Evolutionary conservation across 75 land plant species (phyloP).

Genomic region (Cryptomeria japonica): DNA sequence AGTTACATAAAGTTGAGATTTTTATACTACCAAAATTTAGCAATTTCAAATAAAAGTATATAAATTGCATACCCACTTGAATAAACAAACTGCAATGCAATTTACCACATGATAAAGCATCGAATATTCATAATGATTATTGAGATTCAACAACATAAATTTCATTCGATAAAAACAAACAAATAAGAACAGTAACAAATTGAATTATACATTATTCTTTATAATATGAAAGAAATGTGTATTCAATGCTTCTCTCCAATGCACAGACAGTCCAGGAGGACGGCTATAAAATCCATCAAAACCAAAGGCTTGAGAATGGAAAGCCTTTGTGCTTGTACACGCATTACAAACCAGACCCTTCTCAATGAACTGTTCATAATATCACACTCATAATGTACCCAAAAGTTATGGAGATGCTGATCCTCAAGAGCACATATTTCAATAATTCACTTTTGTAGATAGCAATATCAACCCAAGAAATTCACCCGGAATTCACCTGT

Average conservation of each 20-base stretch:
- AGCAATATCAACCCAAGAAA: background rate
- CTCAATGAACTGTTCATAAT: background rate
- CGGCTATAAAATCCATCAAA: background rate
- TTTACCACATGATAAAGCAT: background rate
- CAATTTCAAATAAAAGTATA: too few relatives aligned
- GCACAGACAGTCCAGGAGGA: background rate
- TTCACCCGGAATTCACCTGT: background rate
- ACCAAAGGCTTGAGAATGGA: background rate
- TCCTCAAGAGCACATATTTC: background rate
- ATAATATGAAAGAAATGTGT: background rate
- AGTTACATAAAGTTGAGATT: too few relatives aligned
- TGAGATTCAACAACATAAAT: background rate
- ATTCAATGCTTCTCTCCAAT: background rate
- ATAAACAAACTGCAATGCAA: background rate
- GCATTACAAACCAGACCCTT: background rate
- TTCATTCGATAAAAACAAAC: background rate
- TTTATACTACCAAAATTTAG: too few relatives aligned
- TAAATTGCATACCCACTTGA: background rate
- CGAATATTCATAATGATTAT: background rate
- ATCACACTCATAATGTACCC: background rate
- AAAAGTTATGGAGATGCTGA: background rate
- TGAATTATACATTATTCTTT: background rate
- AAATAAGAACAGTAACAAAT: background rate
- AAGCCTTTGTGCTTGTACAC: background rate
- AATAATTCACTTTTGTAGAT: background rate